Evolutionary conservation across 768 basidiomycete species (phyloP), one percentile per base, ranked within the genome.

Genomic region (Collybia sp.): DNA sequence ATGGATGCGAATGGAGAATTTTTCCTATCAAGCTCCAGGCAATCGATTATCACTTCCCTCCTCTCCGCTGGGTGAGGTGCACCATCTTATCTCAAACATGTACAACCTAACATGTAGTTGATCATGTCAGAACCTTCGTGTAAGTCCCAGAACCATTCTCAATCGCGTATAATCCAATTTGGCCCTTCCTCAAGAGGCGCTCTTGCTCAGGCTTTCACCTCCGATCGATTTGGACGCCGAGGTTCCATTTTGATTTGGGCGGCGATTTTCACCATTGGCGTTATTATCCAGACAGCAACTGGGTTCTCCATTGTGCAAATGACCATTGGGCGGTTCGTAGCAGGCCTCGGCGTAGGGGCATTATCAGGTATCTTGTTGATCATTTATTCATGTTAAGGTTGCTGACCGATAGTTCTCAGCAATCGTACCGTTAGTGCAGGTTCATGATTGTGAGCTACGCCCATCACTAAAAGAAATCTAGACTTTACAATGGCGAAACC

Each of bases 191-290:
- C 9, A 36, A 79, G 78, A 38, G 83, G 84, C 13, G 82, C 87
- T 2, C 64, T 87, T 20, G 79, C 57, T 0, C 86, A 86, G 53
- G 83, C 85, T 1, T 84, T 88, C 58, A 88, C 87, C 0, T 77
- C 86, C 34, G 86, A 90, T 55, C 67, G 80, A 16, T 73, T 82
- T 44, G 88, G 88, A n/a, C 75, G 88, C 44, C 75, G 76, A 31
- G 83, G 82, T 1, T 87, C 85, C 9, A 84, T 89, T 56, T 69
- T 88, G 20, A 80, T 86, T 42, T 89, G 87, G 87, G 73, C 85
- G 12, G 77, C 63, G 1, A 77, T 89, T 35, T 89, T 89, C 61
- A 88, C 85, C 6, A 51, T 76, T 40, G 84, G 87, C 0, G 79
- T 80, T 18, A 77, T 76, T 2, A 72, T 88, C 44, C 86, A 88